Percentiles rank a stretch among this genome's conserved stretches.
Conservation (phyloP, 75 land plant species). For the Larix kaempferi region DNA sequence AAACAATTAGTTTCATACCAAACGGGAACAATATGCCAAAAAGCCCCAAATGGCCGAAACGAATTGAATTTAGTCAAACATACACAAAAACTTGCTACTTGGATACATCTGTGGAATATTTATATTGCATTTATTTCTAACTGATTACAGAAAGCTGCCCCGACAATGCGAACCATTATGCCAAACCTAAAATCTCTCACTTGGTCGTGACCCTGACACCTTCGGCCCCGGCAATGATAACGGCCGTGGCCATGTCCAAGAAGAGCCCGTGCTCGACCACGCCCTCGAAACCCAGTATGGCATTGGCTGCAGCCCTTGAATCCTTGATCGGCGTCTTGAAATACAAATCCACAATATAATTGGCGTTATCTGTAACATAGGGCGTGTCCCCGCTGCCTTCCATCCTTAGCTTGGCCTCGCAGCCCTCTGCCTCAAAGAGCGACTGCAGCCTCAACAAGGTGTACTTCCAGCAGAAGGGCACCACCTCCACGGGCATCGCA, state of each 20-base stretch:
- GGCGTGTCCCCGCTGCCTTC: constrained; percentile 63
- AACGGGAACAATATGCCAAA: too few species aligned
- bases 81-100: too few species aligned
- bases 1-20: too few species aligned
- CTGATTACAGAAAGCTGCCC: too few species aligned
- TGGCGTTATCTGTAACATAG: constrained; percentile 87
- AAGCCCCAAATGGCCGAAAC: too few species aligned
- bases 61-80: too few species aligned
- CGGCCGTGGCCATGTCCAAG: constrained; percentile 85
- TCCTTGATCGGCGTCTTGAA: constrained; percentile 87
- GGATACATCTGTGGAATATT: too few species aligned
- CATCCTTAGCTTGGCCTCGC: constrained; percentile 77
- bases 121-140: too few species aligned
- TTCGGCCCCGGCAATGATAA: constrained; percentile 79
- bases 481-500: constrained; percentile 94
- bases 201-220: constrained; percentile 69
- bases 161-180: too few species aligned
- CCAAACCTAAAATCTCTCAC: constrained; percentile 9
- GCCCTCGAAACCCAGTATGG: constrained; percentile 77
- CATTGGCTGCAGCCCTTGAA: constrained; percentile 60
- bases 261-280: constrained; percentile 96
- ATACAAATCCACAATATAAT: constrained; percentile 92
- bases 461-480: constrained; percentile 95
- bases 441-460: constrained; percentile 64
- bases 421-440: constrained; percentile 81